phyloP scores from a whole-genome alignment of 2,329 filamentous ascomycete species.

The Penicillium fuscoglaucum region DNA sequence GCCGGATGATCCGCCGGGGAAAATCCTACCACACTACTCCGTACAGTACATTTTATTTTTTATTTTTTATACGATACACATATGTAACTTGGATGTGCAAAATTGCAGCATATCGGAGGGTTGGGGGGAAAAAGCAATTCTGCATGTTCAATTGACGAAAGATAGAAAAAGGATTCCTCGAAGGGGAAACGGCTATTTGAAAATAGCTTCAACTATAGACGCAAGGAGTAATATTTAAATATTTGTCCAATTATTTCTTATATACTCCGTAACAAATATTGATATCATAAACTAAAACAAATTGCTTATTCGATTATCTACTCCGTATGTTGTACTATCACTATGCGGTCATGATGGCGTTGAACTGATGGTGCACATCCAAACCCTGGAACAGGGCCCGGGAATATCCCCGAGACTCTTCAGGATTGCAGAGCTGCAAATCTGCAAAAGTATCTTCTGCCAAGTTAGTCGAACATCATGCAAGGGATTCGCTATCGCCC shows the following conservation, averaged over 20 bases:
- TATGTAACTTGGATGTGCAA: background rate
- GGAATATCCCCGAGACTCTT: constrained; percentile 2
- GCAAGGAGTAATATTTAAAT: constrained; percentile 5
- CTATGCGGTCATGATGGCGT: constrained; percentile 25
- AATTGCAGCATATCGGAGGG: background rate
- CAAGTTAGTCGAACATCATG: constrained; percentile 9
- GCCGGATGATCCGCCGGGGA: constrained; percentile 9
- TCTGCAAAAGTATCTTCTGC: background rate
- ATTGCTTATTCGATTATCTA: background rate
- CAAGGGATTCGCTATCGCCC: constrained; percentile 18
- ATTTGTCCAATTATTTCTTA: constrained; percentile 3
- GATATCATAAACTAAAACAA: background rate
- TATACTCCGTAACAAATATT: background rate
- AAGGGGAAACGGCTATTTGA: background rate
- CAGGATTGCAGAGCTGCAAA: background rate
- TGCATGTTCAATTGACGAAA: background rate
- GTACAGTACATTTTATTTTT: background rate
- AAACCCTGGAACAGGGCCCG: background rate
- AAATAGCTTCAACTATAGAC: constrained; percentile 5
- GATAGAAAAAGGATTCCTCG: no score
- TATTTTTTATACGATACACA: background rate
- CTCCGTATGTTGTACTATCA: constrained; percentile 3
- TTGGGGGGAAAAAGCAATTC: background rate
- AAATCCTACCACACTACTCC: background rate
- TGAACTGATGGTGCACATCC: background rate